These are phyloP conservation scores for Triticum dicoccoides DNA, from an alignment of 176 grass and related monocot genomes.

Conservation along the genomic window DNA sequence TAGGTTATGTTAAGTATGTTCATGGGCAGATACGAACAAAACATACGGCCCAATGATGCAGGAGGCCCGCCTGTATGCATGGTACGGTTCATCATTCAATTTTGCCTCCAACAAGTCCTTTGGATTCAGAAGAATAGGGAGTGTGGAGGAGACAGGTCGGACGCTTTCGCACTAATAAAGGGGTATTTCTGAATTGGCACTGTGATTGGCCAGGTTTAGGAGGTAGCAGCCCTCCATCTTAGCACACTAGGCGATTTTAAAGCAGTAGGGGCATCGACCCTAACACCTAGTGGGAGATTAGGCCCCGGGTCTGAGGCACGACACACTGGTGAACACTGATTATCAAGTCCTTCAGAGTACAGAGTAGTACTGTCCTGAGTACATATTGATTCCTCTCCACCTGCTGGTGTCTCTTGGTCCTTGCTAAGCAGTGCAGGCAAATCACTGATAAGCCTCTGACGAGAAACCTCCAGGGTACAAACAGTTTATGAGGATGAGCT, in stretches of 20 bases:
- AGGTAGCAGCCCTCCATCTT: not conserved
- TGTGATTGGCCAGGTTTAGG: not conserved
- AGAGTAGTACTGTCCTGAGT: slow-evolving; percentile 8
- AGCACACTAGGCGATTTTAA: not conserved
- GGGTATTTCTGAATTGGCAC: not conserved
- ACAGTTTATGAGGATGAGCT: not conserved
- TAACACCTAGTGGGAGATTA: not conserved
- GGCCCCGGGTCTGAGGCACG: not conserved
- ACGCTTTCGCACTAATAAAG: slow-evolving; percentile 11
- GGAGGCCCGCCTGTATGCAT: not conserved
- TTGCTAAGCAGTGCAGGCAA: not conserved
- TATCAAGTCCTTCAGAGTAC: slow-evolving; percentile 10
- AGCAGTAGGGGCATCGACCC: not conserved
- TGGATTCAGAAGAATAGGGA: not conserved
- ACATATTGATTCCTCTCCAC: slow-evolving; percentile 16
- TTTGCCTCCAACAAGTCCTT: not conserved
- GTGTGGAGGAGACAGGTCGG: not conserved
- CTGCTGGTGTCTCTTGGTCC: not conserved
- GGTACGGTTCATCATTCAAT: not conserved
- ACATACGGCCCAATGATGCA: not conserved
- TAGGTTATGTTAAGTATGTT: not conserved
- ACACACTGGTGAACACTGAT: not conserved
- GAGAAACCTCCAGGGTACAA: not conserved
- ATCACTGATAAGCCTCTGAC: not conserved
- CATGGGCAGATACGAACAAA: slow-evolving; percentile 7